These are phyloP conservation scores for Flaveria linearis DNA, from an alignment of 129 eudicot genomes.

Conservation along the genomic window DNA sequence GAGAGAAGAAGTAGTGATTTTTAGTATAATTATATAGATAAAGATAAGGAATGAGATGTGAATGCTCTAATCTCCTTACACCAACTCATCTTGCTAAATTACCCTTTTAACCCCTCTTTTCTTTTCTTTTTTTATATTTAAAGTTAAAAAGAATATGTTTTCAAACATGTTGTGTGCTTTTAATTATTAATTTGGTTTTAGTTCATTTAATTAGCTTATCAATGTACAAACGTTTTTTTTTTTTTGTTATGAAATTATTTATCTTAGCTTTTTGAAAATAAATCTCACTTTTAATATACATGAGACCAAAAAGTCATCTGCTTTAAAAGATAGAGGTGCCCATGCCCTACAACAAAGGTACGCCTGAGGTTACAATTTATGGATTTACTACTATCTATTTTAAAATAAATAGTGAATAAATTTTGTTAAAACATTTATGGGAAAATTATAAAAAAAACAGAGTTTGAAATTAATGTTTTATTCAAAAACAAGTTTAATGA, in stretches of 20 bases:
- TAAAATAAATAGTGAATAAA: no score
- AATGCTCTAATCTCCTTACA: slow-evolving; percentile 8
- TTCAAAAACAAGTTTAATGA: no score
- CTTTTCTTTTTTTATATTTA: background rate
- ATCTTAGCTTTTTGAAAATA: background rate
- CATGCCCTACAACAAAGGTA: background rate
- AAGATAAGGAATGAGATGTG: no score
- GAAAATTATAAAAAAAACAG: no score
- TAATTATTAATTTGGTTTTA: background rate
- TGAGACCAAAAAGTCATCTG: background rate
- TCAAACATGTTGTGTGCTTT: background rate
- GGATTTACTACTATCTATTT: background rate
- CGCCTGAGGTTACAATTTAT: background rate
- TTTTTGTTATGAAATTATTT: background rate
- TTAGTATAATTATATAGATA: no score
- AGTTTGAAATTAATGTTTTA: no score
- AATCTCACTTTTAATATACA: background rate
- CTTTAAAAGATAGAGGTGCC: background rate
- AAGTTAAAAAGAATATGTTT: background rate
- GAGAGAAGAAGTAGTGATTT: no score
- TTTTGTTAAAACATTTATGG: no score
- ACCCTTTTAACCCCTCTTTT: background rate
- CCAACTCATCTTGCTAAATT: background rate
- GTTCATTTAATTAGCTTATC: background rate
- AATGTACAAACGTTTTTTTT: no score